Evolutionary conservation across 495 filamentous ascomycete genomes (phyloP).

Genomic region (Geoglossum glabrum): DNA sequence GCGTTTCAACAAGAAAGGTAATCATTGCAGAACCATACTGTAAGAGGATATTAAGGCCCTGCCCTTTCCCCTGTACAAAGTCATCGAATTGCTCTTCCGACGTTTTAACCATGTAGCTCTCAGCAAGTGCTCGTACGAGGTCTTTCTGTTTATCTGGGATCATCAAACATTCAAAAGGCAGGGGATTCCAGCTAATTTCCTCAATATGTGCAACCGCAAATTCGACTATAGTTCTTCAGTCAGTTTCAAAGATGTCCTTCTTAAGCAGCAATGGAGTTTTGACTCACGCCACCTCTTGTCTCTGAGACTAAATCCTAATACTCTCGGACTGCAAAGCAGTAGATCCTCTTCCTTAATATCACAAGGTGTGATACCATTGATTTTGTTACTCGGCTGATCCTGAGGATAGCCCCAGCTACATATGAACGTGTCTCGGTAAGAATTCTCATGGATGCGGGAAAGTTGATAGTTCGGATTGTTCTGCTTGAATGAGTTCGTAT

Average conservation of each 20-base stretch:
- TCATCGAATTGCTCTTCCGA: background rate
- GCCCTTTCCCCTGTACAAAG: background rate
- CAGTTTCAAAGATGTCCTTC: too few relatives aligned
- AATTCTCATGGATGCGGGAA: background rate
- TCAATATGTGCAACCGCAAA: slow-evolving; percentile 16
- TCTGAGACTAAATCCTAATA: slow-evolving; percentile 15
- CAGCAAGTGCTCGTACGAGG: slow-evolving; percentile 1
- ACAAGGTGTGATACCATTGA: background rate
- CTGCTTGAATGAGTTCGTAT: background rate
- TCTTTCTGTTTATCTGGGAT: background rate
- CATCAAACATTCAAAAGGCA: background rate
- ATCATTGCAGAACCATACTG: background rate
- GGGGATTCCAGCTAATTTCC: slow-evolving; percentile 15
- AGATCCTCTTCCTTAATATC: slow-evolving; percentile 14
- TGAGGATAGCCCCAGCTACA: background rate
- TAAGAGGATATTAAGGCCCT: background rate
- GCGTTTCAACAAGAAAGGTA: background rate
- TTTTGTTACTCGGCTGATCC: background rate
- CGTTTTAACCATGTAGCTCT: background rate
- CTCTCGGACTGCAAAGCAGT: slow-evolving; percentile 14
- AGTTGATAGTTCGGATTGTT: background rate
- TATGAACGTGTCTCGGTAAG: background rate
- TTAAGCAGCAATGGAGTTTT: too few relatives aligned
- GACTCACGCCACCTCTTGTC: slow-evolving; percentile 13
- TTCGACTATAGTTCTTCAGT: slow-evolving; percentile 10